Evolutionary conservation across 768 basidiomycete species (phyloP).

Genomic region (Sutorius australiensis): DNA sequence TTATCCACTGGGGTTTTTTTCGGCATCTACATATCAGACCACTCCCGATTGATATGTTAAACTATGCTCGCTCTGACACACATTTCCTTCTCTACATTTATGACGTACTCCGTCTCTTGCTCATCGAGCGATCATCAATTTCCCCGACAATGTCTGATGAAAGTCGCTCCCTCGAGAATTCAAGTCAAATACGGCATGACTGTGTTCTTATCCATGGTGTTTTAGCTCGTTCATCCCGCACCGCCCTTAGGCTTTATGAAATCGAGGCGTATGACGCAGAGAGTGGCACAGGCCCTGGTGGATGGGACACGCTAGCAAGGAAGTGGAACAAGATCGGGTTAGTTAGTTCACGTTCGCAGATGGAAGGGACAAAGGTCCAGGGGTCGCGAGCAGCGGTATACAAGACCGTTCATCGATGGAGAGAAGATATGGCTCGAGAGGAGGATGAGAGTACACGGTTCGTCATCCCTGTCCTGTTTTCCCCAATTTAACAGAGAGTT

Average conservation of each 20-base stretch:
- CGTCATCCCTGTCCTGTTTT: constrained; percentile 18
- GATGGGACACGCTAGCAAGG: constrained; percentile 73
- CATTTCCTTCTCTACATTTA: constrained; percentile 93
- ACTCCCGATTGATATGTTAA: constrained; percentile 81
- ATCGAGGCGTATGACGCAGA: constrained; percentile 67
- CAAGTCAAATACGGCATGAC: constrained; percentile 15
- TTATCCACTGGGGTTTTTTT: background rate
- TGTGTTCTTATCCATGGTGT: constrained; percentile 56
- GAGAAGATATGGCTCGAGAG: constrained; percentile 71
- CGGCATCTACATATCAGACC: constrained; percentile 42
- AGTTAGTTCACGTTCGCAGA: constrained; percentile 10
- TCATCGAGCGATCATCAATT: constrained; percentile 63
- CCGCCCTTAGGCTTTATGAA: constrained; percentile 67
- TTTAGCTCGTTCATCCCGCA: constrained; percentile 70
- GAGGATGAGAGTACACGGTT: constrained; percentile 86
- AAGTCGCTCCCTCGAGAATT: background rate
- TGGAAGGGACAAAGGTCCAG: constrained; percentile 34
- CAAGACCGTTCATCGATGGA: constrained; percentile 73
- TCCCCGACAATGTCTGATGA: constrained; percentile 21
- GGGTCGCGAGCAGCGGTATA: constrained; percentile 61
- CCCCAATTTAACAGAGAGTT: background rate
- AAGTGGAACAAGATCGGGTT: constrained; percentile 78
- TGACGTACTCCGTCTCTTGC: constrained; percentile 83
- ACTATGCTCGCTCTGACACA: constrained; percentile 93
- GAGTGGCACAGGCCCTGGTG: constrained; percentile 59